Percentiles rank a stretch among this genome's conserved stretches.
phyloP scores from a whole-genome alignment of 768 basidiomycete species.

The Peribolospora baueri region DNA sequence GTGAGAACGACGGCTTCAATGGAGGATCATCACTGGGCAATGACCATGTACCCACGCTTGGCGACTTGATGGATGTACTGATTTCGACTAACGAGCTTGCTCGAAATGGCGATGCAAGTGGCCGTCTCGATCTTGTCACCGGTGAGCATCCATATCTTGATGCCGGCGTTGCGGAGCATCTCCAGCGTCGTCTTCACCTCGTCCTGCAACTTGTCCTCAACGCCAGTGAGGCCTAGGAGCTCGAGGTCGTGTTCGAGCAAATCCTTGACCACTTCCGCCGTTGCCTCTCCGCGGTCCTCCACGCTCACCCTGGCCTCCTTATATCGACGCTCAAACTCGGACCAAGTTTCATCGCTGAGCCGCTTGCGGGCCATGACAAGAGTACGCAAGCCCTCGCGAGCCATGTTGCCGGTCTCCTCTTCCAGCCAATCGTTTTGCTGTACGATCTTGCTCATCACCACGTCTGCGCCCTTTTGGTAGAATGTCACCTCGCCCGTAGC shows the following conservation, averaged over 20 bases:
- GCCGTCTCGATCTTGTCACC: conserved; percentile 99
- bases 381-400: conserved; percentile 78
- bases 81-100: conserved; percentile 78
- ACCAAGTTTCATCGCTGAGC: conserved; percentile 42
- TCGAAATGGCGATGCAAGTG: conserved; percentile 90
- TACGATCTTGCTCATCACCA: conserved; percentile 89
- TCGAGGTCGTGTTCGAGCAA: conserved; percentile 74
- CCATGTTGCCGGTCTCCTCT: conserved; percentile 97
- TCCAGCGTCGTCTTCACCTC: conserved; percentile 87
- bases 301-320: conserved; percentile 54
- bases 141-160: conserved; percentile 99
- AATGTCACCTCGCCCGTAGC: conserved; percentile 59
- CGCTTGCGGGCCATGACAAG: conserved; percentile 72
- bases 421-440: conserved; percentile 97
- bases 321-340: conserved; percentile 44
- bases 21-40: conserved; percentile 1
- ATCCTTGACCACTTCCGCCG: conserved; percentile 45
- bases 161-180: conserved; percentile 73
- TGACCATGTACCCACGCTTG: conserved; percentile 36
- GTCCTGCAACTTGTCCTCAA: conserved; percentile 95
- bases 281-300: conserved; percentile 53
- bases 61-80: conserved; percentile 95
- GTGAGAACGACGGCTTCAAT: neutral
- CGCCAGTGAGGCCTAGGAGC: conserved; percentile 80
- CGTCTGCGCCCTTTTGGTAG: conserved; percentile 90